Evolutionary conservation across 2,329 filamentous ascomycete genomes (phyloP), one percentile per base, ranked within the genome.

Genomic region (Metarhizium anisopliae): DNA sequence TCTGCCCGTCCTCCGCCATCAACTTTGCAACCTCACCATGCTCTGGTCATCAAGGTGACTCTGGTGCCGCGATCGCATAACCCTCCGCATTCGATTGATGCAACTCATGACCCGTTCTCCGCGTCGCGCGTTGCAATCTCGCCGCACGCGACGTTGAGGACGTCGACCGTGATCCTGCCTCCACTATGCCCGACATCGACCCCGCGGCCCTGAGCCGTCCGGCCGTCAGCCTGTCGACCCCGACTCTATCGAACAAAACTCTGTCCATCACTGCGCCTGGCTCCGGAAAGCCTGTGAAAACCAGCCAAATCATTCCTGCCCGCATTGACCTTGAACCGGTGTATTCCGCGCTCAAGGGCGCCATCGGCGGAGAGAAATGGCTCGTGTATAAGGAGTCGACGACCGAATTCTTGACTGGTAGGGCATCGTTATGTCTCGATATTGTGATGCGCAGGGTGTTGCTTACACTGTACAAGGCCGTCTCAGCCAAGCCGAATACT

Each of bases 261-360:
- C 77, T 85, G 61, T 77, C 77, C 49, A 74, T 81, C 55, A 76
- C 79, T 43, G 73, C 76, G 2, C 71, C 78, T 2, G 71, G 70
- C 53, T 71, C 75, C 18, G 71, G 73, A 55, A 84, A 84, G 65
- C 67, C 77, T 20, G 68, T 76, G 54, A 86, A 86, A 68, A 78
- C 79, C 4, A 83, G 79, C 66, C 81, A 84, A 67, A 78, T 82
- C 38, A 81, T 86, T 55, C 83, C 84, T 20, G 75, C 82, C 56
- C 81, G 84, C 64, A 86, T 87, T 69, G 84, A 87, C 65, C 75
- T 86, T 53, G 83, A 87, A 67, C 80, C 83, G 43, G 72, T 85
- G 50, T 87, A 87, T 68, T 77, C 79, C 51, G 77, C 77, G 54
- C 75, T 87, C 54, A 86, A 86, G 68, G 68, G 74, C 50, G 75